phyloP scores from a whole-genome alignment of 2,329 filamentous ascomycete genomes.

The Fusarium nurragi region DNA sequence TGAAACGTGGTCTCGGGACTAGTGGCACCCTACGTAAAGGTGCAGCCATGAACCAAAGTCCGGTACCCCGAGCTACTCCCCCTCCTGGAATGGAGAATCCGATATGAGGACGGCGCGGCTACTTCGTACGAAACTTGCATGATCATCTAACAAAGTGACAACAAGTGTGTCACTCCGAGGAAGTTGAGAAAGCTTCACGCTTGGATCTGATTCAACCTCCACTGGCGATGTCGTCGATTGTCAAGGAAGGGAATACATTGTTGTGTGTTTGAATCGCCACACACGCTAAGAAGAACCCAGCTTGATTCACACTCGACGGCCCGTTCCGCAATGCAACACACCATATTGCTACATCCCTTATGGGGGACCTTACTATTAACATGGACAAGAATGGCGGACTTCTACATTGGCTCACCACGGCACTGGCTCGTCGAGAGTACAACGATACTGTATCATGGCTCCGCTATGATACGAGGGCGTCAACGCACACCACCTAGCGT shows the following conservation, averaged over 20 bases:
- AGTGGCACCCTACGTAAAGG: slow-evolving; percentile 49
- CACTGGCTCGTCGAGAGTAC: slow-evolving; percentile 4
- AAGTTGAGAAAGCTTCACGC: background rate
- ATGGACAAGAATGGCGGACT: slow-evolving; percentile 12
- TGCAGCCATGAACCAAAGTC: slow-evolving; percentile 33
- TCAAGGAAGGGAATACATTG: background rate
- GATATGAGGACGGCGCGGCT: slow-evolving; percentile 45
- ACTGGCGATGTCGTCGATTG: slow-evolving; percentile 1
- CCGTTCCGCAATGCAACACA: slow-evolving; percentile 34
- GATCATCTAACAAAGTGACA: background rate
- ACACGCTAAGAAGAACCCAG: slow-evolving; percentile 10
- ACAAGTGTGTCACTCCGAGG: background rate
- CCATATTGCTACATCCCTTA: slow-evolving; percentile 4
- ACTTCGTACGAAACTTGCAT: slow-evolving; percentile 10
- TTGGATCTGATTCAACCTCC: background rate
- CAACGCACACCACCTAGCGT: background rate
- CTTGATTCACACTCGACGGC: slow-evolving; percentile 33
- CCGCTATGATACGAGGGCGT: background rate
- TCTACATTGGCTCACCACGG: slow-evolving; percentile 9
- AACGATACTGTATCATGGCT: slow-evolving; percentile 1
- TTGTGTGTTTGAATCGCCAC: background rate
- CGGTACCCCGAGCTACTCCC: slow-evolving; percentile 36
- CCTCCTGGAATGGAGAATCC: slow-evolving; percentile 56
- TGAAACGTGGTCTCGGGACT: slow-evolving; percentile 73
- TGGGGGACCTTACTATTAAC: slow-evolving; percentile 33